A percentile compares a stretch with the other conserved stretches of the same genome.
Evolutionary conservation across 2,329 filamentous ascomycete genomes (phyloP).

Genomic region (Microdochium paspali): DNA sequence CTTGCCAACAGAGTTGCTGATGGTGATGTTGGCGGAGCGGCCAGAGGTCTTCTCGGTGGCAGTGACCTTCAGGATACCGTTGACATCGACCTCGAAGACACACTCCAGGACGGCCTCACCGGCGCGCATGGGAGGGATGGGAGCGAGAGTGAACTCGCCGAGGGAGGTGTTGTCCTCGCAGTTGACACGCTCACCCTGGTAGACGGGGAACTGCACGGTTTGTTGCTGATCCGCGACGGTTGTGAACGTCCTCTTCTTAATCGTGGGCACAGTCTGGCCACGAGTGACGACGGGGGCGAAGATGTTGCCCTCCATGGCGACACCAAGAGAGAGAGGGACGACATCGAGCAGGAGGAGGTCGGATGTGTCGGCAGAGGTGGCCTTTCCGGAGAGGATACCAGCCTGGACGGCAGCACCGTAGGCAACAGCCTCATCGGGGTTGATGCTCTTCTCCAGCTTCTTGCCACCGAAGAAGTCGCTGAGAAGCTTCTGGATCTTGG

Average conservation of each 20-base stretch:
- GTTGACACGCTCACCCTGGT: constrained; percentile 94
- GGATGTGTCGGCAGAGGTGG: constrained; percentile 85
- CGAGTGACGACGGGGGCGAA: constrained; percentile 88
- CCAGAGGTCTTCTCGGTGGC: constrained; percentile 98
- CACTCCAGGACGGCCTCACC: constrained; percentile 95
- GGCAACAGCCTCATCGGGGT: constrained; percentile 98
- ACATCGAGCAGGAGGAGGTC: constrained; percentile 96
- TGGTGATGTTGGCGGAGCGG: constrained; percentile 98
- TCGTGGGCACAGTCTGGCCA: constrained; percentile 64
- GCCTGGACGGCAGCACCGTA: constrained; percentile 98
- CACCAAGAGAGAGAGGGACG: constrained; percentile 90
- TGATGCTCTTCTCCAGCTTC: constrained; percentile 99
- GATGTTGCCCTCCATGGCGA: constrained; percentile 99
- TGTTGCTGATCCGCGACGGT: constrained; percentile 71
- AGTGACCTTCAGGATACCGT: constrained; percentile 99
- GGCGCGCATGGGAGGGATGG: constrained; percentile 79
- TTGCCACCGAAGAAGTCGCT: constrained; percentile 99
- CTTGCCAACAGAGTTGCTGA: constrained; percentile 99
- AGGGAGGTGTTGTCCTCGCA: constrained; percentile 97
- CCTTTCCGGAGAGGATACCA: constrained; percentile 97
- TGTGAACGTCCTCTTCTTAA: constrained; percentile 83
- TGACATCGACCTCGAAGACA: constrained; percentile 99
- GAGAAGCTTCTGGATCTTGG: constrained; percentile 96
- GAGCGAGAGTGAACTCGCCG: constrained; percentile 92
- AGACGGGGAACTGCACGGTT: constrained; percentile 86